Base-by-base conservation (phyloP, 805 yeast genomes). In the Kodamaea sagamina region DNA sequence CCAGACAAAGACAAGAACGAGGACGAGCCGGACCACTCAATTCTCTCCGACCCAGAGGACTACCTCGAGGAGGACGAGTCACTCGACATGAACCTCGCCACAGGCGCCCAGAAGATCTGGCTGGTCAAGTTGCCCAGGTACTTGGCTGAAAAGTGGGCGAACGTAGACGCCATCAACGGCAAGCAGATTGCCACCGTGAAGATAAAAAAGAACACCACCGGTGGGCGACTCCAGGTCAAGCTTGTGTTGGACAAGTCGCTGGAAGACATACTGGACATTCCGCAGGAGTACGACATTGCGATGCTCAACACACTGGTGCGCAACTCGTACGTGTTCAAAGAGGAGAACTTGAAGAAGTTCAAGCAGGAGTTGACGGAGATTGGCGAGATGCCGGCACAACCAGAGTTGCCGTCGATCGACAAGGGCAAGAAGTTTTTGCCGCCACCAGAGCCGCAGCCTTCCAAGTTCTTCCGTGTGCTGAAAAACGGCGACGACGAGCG, bases 111-210 rank as follows among this genome's bases (percentile, higher is more conserved):
- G 55, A 89, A 89, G 52, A 83, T 93, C 32, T 93, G 98, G 99
- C 71, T 93, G 16, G 96, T 93, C 17, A 79, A 93, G 53, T 68
- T 93, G 57, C 98, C 99, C 1, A 81, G 87, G 57, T 89, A 89
- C 57, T 68, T 93, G 47, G 85, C 95, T 22, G 87, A 84, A 31
- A 74, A 78, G 50, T 89, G 97, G 96, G 75, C 81, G 42, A 75
- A 84, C 19, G 46, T 78, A 41, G 79, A 73, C 17, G 67, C 69
- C 34, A 64, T 84, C 39, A 75, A 79, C 41, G 97, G 96, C 5
- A 82, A 84, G 55, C 83, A 82, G 47, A 66, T 93, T 49, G 95
- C 97, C 5, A 82, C 80, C 52, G 86, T 93, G 27, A 79, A 86
- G 57, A 86, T 89, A 47, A 78, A 80, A 53, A 81, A 81, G 50